Evolutionary conservation across 2,329 filamentous ascomycete genomes (phyloP).

Genomic region (Claviceps cyperi): DNA sequence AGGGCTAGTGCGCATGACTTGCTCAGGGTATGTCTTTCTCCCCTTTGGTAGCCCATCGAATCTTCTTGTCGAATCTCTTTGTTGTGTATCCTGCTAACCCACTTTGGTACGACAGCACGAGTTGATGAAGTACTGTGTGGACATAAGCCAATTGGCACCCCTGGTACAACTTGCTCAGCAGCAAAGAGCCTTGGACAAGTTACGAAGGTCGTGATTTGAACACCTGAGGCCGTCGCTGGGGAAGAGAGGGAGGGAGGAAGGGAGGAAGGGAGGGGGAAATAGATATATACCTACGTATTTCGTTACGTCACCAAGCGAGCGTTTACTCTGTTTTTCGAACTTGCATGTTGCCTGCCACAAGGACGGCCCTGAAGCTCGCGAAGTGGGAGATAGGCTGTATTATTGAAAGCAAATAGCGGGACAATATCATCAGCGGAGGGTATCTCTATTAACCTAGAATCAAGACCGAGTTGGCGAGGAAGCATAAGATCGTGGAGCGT

Average conservation of each 20-base stretch:
- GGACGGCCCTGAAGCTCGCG: background rate
- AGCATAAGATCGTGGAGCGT: too few species aligned
- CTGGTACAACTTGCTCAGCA: slow-evolving; percentile 75
- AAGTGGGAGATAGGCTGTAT: background rate
- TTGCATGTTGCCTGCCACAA: background rate
- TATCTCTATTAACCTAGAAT: background rate
- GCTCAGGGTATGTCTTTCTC: slow-evolving; percentile 53
- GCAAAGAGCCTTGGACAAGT: slow-evolving; percentile 74
- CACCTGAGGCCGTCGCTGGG: background rate
- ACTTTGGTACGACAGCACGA: slow-evolving; percentile 42
- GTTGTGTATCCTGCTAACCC: background rate
- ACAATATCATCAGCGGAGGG: background rate
- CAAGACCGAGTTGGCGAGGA: background rate
- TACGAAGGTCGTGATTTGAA: slow-evolving; percentile 37
- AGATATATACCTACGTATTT: slow-evolving; percentile 2
- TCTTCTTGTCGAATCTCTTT: too few species aligned
- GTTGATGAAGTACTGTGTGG: slow-evolving; percentile 65
- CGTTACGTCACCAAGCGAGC: slow-evolving; percentile 3
- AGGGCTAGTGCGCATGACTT: slow-evolving; percentile 88
- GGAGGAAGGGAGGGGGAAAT: too few species aligned
- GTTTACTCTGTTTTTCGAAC: background rate
- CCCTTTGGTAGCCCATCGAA: too few species aligned
- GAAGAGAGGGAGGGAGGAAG: too few species aligned
- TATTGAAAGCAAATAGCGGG: background rate
- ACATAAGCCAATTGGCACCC: slow-evolving; percentile 64